These are phyloP conservation scores for Yamadazyma takamatsuzukensis DNA, from an alignment of 805 yeast species.

Conservation along the genomic window DNA sequence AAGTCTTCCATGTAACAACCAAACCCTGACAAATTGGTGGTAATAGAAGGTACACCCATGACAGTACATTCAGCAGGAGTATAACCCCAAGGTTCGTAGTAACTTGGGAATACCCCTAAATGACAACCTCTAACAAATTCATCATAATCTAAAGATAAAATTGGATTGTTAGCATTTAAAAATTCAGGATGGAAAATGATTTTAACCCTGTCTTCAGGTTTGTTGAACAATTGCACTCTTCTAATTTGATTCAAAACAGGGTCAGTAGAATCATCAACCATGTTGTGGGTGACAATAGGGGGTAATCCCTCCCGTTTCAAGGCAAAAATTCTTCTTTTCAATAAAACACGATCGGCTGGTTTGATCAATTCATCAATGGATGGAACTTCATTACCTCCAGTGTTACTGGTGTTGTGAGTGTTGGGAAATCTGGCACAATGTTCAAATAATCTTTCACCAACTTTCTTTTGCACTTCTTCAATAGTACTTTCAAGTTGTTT, in stretches of 20 bases:
- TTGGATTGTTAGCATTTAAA: slow-evolving; percentile 90
- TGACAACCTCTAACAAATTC: slow-evolving; percentile 98
- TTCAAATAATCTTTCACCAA: slow-evolving; percentile 85
- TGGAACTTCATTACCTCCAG: slow-evolving; percentile 62
- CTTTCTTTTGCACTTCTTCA: slow-evolving; percentile 77
- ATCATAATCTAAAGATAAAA: slow-evolving; percentile 88
- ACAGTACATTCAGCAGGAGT: slow-evolving; percentile 99
- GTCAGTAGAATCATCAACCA: slow-evolving; percentile 88
- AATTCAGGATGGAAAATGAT: slow-evolving; percentile 98
- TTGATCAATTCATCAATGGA: slow-evolving; percentile 79
- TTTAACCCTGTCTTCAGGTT: slow-evolving; percentile 86
- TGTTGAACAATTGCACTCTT: slow-evolving; percentile 85
- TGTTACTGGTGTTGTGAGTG: slow-evolving; percentile 37
- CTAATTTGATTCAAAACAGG: slow-evolving; percentile 91
- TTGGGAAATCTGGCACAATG: slow-evolving; percentile 71
- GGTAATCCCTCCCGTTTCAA: slow-evolving; percentile 86
- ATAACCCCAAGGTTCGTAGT: slow-evolving; percentile 99
- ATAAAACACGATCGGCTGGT: slow-evolving; percentile 81
- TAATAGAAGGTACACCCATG: slow-evolving; percentile 97
- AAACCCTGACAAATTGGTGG: slow-evolving; percentile 93
- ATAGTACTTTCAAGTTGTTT: slow-evolving; percentile 87
- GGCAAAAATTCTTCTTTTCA: slow-evolving; percentile 91
- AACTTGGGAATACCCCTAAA: slow-evolving; percentile 96
- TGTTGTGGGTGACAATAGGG: slow-evolving; percentile 95
- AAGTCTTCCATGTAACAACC: slow-evolving; percentile 99